Evolutionary conservation across 495 filamentous ascomycete genomes (phyloP), one percentile per base, ranked within the genome.

Genomic region (Chaetomidium leptoderma): DNA sequence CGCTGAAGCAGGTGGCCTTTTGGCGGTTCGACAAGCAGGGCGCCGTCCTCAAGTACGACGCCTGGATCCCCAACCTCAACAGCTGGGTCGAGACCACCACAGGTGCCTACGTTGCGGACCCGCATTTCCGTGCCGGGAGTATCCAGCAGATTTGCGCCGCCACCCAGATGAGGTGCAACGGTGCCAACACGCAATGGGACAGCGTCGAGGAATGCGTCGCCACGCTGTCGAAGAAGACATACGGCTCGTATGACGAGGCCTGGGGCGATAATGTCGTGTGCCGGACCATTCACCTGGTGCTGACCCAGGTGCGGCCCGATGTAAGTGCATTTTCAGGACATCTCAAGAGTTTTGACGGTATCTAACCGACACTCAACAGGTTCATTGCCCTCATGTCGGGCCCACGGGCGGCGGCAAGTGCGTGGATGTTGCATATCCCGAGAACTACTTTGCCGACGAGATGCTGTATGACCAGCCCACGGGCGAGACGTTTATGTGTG

Each of bases 261-360:
- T 73, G 71, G 70, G 71, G 72, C 27, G 72, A 75, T 57, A 73
- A 72, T 53, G 50, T 75, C 44, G 69, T 70, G 40, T 75, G 72
- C 45, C 63, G 72, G 4, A 65, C 43, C 44, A 72, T 75, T 43
- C 72, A 75, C 50, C 46, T 73, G 42, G 63, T 73, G n/a, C 54
- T 75, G 17, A 69, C 71, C 19, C 63, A 66, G 42, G 61, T 71
- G 21, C 64, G 71, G 30, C 72, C 72, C 6, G 64, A 75, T 43
- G 72, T 74, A 52, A 63, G 70, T 63, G 43, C 5, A 36, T 26
- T 37, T 43, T 33, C 27, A 11, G 14, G 26, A 6, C 32, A 26
- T 23, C 39, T 24, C 4, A 7, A 30, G 54, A 33, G n/a, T 32
- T 16, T 45, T 48, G 19, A 11, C 13, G 10, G 46, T 1, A 30